Percentiles rank a stretch among this genome's conserved stretches.
Conservation (phyloP, 331 rosid species). For the Rhamnella rubrinervis region DNA sequence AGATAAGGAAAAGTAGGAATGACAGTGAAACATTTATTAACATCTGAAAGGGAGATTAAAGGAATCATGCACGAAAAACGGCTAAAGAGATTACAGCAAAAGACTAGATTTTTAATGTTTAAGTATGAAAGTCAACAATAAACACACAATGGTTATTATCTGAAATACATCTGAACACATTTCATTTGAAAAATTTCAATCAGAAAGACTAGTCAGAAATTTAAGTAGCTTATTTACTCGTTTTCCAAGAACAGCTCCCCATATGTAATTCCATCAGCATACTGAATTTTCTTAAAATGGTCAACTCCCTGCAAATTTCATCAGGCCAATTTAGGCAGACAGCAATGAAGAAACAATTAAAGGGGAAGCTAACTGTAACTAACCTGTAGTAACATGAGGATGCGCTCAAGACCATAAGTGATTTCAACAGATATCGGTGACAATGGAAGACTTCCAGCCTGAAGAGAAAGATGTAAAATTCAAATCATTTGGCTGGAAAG, state of each 20-base stretch:
- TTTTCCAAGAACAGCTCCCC: slow-evolving; percentile 97
- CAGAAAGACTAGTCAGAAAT: slow-evolving; percentile 27
- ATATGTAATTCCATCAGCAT: slow-evolving; percentile 88
- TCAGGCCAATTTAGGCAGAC: slow-evolving; percentile 21
- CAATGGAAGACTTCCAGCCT: slow-evolving; percentile 94
- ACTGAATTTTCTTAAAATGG: slow-evolving; percentile 92
- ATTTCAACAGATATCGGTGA: slow-evolving; percentile 92
- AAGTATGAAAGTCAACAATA: neutral
- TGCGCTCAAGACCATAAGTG: slow-evolving; percentile 95
- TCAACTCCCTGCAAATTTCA: slow-evolving; percentile 80
- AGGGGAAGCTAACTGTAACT: slow-evolving; percentile 24
- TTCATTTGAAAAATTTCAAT: slow-evolving; percentile 10
- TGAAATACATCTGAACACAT: too few relatives aligned
- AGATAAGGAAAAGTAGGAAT: too few relatives aligned
- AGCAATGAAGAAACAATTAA: slow-evolving; percentile 14
- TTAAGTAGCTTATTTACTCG: slow-evolving; percentile 53
- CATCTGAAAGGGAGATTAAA: too few relatives aligned
- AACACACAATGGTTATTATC: too few relatives aligned
- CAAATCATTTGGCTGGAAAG: slow-evolving; percentile 19
- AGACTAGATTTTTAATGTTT: neutral
- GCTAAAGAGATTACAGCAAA: neutral
- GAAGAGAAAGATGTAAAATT: slow-evolving; percentile 22
- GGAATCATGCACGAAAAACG: neutral
- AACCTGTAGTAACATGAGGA: slow-evolving; percentile 94
- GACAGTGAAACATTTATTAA: too few relatives aligned